phyloP scores from a whole-genome alignment of 495 filamentous ascomycete species.

The Cryomyces minteri region DNA sequence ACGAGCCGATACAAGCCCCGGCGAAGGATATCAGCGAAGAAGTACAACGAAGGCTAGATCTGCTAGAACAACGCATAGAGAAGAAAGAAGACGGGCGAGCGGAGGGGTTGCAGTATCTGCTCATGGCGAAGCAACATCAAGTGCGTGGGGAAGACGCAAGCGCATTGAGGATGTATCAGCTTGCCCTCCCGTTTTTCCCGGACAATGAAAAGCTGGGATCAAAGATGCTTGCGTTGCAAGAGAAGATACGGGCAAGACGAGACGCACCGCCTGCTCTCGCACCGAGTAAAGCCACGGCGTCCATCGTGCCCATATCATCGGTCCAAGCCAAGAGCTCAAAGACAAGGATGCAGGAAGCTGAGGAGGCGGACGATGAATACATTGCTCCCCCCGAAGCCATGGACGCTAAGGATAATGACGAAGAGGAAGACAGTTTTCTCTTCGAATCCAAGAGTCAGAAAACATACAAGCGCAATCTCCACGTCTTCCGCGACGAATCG shows the following conservation, averaged over 20 bases:
- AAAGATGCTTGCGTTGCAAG: conserved; percentile 57
- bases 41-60: conserved; percentile 62
- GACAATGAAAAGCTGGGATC: conserved; percentile 59
- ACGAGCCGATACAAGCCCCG: conserved; percentile 9
- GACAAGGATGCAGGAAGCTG: no score
- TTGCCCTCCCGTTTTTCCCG: conserved; percentile 72
- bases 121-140: conserved; percentile 86
- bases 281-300: conserved; percentile 11
- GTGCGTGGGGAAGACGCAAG: conserved; percentile 59
- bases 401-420: background rate
- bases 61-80: conserved; percentile 70
- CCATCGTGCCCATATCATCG: background rate
- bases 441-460: conserved; percentile 20
- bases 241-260: conserved; percentile 33
- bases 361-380: background rate
- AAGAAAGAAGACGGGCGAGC: conserved; percentile 54
- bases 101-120: conserved; percentile 63
- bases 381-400: background rate
- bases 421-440: conserved; percentile 14
- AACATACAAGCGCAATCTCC: conserved; percentile 12
- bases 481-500: conserved; percentile 13
- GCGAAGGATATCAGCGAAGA: conserved; percentile 49
- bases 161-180: conserved; percentile 71
- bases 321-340: no score
- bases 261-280: conserved; percentile 10